These are phyloP conservation scores for Xerocomus potaroensis DNA, from an alignment of 768 basidiomycete genomes.

Conservation along the genomic window DNA sequence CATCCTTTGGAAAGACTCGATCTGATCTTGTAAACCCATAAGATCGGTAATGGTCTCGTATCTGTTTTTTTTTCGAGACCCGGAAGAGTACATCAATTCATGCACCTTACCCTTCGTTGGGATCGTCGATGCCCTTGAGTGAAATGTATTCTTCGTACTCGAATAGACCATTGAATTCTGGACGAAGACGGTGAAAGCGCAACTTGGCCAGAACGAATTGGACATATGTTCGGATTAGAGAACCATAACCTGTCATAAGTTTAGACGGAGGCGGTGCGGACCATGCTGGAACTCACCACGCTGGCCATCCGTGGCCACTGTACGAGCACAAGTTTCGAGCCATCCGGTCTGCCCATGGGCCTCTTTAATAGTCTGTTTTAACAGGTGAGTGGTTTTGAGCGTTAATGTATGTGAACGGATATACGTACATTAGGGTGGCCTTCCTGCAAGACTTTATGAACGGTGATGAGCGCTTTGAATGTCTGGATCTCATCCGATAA, in stretches of 20 bases:
- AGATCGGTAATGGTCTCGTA: conserved; percentile 98
- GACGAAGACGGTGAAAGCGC: conserved; percentile 90
- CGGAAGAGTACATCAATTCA: conserved; percentile 1
- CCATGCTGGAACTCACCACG: conserved; percentile 49
- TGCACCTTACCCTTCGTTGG: conserved; percentile 87
- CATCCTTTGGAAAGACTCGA: conserved; percentile 97
- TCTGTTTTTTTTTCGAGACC: conserved; percentile 37
- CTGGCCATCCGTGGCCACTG: conserved; percentile 71
- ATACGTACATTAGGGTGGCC: conserved; percentile 83
- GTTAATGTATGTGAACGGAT: conserved; percentile 1
- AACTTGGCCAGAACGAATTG: conserved; percentile 94
- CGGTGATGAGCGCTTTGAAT: conserved; percentile 95
- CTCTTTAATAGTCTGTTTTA: conserved; percentile 83
- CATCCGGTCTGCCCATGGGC: conserved; percentile 95
- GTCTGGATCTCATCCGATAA: conserved; percentile 96
- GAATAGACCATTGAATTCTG: conserved; percentile 97
- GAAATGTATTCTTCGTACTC: conserved; percentile 99
- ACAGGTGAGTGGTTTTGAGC: conserved; percentile 8
- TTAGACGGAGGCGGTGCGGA: conserved; percentile 3
- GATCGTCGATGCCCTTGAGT: conserved; percentile 95
- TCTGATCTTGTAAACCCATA: conserved; percentile 97
- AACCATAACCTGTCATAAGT: conserved; percentile 68
- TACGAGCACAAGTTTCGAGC: conserved; percentile 95
- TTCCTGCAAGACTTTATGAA: conserved; percentile 97
- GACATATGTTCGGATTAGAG: conserved; percentile 93